A percentile compares a stretch with the other conserved stretches of the same genome.
Evolutionary conservation across 179 eudicot genomes (phyloP).

Genomic region (Nepenthes alata): DNA sequence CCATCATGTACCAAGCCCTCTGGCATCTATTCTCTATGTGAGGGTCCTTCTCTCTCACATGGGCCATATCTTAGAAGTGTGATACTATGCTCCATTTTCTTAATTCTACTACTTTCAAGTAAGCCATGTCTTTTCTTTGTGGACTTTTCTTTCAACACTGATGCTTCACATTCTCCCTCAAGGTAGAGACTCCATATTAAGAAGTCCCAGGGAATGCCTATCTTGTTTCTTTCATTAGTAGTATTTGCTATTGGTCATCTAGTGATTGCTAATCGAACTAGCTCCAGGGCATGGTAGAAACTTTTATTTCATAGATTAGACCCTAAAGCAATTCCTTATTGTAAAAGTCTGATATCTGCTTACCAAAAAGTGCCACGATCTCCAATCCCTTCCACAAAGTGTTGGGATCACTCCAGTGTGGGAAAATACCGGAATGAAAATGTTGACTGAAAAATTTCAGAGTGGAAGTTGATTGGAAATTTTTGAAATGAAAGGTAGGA

Average conservation of each 20-base stretch:
- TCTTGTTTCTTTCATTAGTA: constrained; percentile 70
- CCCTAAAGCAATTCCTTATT: constrained; percentile 66
- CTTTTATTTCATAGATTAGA: constrained; percentile 17
- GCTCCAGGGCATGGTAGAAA: constrained; percentile 83
- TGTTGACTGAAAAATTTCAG: too few species aligned
- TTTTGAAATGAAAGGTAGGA: too few species aligned
- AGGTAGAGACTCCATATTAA: constrained; percentile 63
- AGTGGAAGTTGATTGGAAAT: too few species aligned
- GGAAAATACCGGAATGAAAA: too few species aligned
- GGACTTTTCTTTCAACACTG: constrained; percentile 66
- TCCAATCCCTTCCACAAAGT: constrained; percentile 41
- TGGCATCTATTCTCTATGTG: too few species aligned
- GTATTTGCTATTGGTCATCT: constrained; percentile 94
- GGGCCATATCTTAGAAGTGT: too few species aligned
- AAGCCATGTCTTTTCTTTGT: constrained; percentile 74
- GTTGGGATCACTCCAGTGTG: too few species aligned
- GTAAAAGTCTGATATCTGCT: constrained; percentile 59
- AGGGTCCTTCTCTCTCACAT: too few species aligned
- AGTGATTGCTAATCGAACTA: constrained; percentile 77
- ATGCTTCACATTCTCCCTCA: constrained; percentile 54
- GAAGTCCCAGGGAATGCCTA: constrained; percentile 11
- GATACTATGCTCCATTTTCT: too few species aligned
- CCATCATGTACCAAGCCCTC: too few species aligned
- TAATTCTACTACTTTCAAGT: constrained; percentile 28
- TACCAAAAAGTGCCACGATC: constrained; percentile 81